Base-by-base conservation (phyloP, 148 eudicot genomes). In the Camellia granthamiana region DNA sequence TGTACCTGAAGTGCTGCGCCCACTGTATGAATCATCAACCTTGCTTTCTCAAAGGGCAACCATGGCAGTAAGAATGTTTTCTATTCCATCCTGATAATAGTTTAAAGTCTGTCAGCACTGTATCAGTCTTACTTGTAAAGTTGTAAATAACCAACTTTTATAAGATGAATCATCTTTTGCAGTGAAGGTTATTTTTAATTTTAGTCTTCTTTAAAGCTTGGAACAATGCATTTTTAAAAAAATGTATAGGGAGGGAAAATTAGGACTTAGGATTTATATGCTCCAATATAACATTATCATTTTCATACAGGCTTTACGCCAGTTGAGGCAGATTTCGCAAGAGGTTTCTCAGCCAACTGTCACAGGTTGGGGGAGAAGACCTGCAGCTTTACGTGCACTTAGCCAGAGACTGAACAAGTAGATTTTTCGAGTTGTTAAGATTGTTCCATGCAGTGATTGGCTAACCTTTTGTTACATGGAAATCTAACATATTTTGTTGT, bases 1-100 rank as follows among this genome's bases (percentile, higher is more conserved):
- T 69, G 98, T 95, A 23, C 98, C 98, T 77, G 98, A 95, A 87
- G 98, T 95, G 58, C 75, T 95, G 72, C 95, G 97, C 58, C 95
- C 97, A 23, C 85, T 92, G 19, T 95, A 95, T 19, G 97, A 95
- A 87, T 95, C 98, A 78, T 95, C 98, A 62, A 87, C 92, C 65
- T 83, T 93, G 77, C 93, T 95, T 81, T 81, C 98, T 83, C 98
- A 95, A 78, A 90, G 93, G 84, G 88, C 93, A 69, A 95, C 98
- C 52, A 82, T 95, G 88, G 97, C 97, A 54, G 98, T 95, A 90
- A 76, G 86, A 69, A 66, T 84, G 44, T 75, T 44, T 3, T 62
- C 74, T 30, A 8, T 38, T 66, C 38, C 38, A 30, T 30, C 65
- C 59, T 69, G 11, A 51, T 16, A 15, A 6, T 23, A 10, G 49